Evolutionary conservation across 2,329 filamentous ascomycete genomes (phyloP), one percentile per base, ranked within the genome.

Genomic region (Cercospora canescens): DNA sequence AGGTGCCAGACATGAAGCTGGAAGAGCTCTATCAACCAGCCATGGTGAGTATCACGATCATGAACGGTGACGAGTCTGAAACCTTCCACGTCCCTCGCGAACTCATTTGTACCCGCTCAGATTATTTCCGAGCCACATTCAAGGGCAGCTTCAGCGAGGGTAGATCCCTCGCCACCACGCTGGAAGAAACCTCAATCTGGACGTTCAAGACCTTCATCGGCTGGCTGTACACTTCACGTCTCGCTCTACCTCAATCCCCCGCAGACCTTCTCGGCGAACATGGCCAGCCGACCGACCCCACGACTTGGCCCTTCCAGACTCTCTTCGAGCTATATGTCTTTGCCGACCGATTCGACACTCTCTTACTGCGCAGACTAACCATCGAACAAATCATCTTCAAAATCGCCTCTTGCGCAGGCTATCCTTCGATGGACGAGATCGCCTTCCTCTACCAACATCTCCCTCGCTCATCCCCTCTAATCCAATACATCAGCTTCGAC

Each of bases 301-400:
- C 59, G 9, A 63, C 66, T 3, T 70, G 68, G 63, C 35, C 60
- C 3, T 67, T 50, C 8, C 1, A 24, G 6, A 30, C 24, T 14
- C 62, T 70, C 2, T 65, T 68, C 37, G 41, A 63, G 16, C 21
- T 70, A 26, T 70, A 68, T 57, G 32, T 37, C 3, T 66, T 70
- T 21, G 64, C 61, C 26, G 68, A 70, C 45, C 26, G 32, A 1
- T 63, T 60, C 37, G 61, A 68, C 62, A 65, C 57, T 12, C 58
- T 28, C 6, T 1, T 26, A 6, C 48, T 70, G 24, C 66, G 68
- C 6, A 50, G 30, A 9, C 57, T 57, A 14, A 16, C 60, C 6
- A 62, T 64, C 18, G 41, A 70, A 30, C 32, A 57, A 35, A 50
- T 68, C 18, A 60, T 68, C 30, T 30, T 67, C 12, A 67, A 64